These are phyloP conservation scores for Lippia alba DNA, from an alignment of 305 asterid genomes.

Conservation along the genomic window DNA sequence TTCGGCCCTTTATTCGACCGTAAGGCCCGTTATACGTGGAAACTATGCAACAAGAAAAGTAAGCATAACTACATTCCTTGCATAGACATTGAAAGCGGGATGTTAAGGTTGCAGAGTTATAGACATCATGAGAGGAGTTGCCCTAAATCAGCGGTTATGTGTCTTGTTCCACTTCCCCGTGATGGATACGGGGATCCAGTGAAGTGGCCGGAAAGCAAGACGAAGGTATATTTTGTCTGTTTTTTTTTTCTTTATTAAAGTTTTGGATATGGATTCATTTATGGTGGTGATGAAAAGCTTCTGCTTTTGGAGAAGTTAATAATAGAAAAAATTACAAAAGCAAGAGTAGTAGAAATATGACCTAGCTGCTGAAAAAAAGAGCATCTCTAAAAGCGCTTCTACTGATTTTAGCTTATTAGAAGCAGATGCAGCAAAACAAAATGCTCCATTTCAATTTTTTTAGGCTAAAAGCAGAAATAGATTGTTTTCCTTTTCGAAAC, in stretches of 20 bases:
- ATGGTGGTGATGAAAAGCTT: too few species aligned
- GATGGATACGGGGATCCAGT: conserved; percentile 77
- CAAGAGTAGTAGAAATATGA: too few species aligned
- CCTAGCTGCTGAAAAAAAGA: too few species aligned
- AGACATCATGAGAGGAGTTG: conserved; percentile 95
- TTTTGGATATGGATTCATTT: conserved; percentile 16
- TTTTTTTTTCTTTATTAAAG: neutral
- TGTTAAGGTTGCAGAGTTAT: conserved; percentile 57
- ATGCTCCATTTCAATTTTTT: too few species aligned
- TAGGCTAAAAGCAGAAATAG: too few species aligned
- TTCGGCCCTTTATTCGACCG: conserved; percentile 81
- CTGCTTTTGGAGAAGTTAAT: too few species aligned
- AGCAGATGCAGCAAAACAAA: too few species aligned
- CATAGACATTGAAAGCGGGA: conserved; percentile 72
- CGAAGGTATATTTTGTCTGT: conserved; percentile 54
- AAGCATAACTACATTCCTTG: conserved; percentile 95
- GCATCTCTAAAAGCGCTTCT: too few species aligned
- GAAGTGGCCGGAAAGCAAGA: conserved; percentile 88
- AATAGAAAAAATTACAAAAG: too few species aligned
- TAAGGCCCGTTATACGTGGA: conserved; percentile 69
- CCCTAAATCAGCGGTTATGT: conserved; percentile 68
- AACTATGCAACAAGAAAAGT: conserved; percentile 78
- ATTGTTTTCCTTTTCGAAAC: too few species aligned
- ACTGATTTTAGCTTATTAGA: too few species aligned
- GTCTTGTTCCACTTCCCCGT: conserved; percentile 89